Evolutionary conservation across 208 protist genomes (phyloP).

Genomic region (Leishmania amazonensis): DNA sequence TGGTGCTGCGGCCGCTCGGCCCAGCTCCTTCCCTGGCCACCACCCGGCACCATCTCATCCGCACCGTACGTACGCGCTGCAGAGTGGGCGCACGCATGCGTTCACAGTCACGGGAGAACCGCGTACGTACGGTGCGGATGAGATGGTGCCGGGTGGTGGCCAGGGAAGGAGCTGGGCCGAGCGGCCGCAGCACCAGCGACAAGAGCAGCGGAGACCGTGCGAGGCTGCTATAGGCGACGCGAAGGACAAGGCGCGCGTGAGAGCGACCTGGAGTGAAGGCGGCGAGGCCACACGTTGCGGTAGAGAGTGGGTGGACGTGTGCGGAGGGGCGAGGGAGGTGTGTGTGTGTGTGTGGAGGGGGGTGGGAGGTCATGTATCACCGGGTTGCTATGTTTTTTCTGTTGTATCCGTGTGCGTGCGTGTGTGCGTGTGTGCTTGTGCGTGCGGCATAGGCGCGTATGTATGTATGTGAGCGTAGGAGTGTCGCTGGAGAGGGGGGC

Average conservation of each 20-base stretch:
- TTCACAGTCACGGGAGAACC: background rate
- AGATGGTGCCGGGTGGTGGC: background rate
- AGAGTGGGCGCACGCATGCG: background rate
- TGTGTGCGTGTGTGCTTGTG: background rate
- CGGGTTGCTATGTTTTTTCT: conserved; percentile 1
- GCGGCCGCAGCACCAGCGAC: background rate
- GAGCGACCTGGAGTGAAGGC: background rate
- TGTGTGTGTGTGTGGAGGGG: background rate
- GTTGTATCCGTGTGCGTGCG: background rate
- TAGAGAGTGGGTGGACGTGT: too few species aligned
- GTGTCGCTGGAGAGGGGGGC: background rate
- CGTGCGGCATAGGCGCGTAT: background rate
- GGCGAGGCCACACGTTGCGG: background rate
- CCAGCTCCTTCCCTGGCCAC: background rate
- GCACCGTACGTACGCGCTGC: too few species aligned
- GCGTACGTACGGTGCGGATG: background rate
- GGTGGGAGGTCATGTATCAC: conserved; percentile 1
- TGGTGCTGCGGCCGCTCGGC: background rate
- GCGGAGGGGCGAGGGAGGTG: too few species aligned
- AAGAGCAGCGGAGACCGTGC: too few species aligned
- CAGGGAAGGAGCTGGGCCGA: background rate
- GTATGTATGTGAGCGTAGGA: background rate
- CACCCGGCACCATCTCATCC: background rate
- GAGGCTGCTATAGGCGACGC: background rate
- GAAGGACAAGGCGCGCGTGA: background rate